Evolutionary conservation across 306 rosid genomes (phyloP), one percentile per base, ranked within the genome.

Genomic region (Quercus robur): DNA sequence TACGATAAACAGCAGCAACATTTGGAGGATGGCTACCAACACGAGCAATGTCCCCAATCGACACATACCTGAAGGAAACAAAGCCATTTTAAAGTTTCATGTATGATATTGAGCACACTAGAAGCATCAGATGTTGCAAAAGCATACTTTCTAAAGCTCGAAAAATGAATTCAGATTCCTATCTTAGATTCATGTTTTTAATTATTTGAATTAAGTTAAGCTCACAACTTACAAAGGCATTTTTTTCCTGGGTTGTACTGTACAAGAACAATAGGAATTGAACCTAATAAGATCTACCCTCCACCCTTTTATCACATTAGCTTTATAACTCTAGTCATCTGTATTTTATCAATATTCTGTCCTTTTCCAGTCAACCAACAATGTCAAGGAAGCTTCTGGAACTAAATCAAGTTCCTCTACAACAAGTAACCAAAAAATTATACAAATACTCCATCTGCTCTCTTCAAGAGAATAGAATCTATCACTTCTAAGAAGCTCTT

Each of bases 11-110:
- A 79, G 98, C 99, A 75, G 97, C 98, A 83, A 93, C 98, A 68
- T 88, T 93, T 55, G 99, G 99, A 79, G 99, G 96, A 83, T 95
- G 97, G 82, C 46, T 85, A 72, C 99, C 97, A 77, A 89, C 89
- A 83, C 19, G 96, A 83, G 99, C 97, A 82, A 95, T 86, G 88
- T 95, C 99, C 70, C 99, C 99, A 0, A 95, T 78, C 46, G 77
- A 88, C 38, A 86, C 87, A 76, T 91, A 95, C 74, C 99, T 94
- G 90, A 35, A 63, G 49, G 11, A 71, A 85, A 83, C 33, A 46
- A 59, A 70, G 62, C 70, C 44, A 28, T 31, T 75, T 44, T 33
- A 10, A 61, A 70, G 75, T 70, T 77, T 70, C 74, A 78, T 70
- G 52, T 21, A 69, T n/a, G 19, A 67, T 62, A 72, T 28, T 21